These are phyloP conservation scores for Dalbergia cultrata DNA, from an alignment of 306 rosid species.

Conservation along the genomic window DNA sequence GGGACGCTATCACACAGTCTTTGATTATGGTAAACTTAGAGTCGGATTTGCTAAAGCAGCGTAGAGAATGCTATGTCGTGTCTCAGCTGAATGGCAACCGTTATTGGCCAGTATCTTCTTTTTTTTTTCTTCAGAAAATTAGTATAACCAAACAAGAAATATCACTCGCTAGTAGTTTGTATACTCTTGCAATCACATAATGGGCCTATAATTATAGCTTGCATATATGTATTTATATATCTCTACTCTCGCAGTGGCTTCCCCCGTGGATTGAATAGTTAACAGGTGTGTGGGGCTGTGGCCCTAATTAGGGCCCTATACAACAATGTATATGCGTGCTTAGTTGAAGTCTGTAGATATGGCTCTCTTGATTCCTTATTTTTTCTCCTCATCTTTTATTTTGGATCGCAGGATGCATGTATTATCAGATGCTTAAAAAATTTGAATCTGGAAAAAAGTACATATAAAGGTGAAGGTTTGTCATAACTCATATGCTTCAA, in stretches of 20 bases:
- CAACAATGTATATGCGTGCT: constrained; percentile 27
- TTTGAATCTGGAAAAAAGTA: not conserved
- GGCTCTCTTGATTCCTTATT: constrained; percentile 35
- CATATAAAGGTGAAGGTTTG: not conserved
- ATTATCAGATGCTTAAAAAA: constrained; percentile 22
- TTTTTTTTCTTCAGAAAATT: constrained; percentile 5
- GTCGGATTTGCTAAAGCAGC: constrained; percentile 94
- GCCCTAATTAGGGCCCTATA: not conserved
- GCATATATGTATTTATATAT: constrained; percentile 28
- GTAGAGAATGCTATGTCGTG: constrained; percentile 43
- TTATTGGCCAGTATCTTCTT: not conserved
- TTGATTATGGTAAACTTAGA: constrained; percentile 75
- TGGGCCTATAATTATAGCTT: constrained; percentile 33
- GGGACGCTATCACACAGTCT: constrained; percentile 92
- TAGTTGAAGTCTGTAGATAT: constrained; percentile 32
- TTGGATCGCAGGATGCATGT: constrained; percentile 25
- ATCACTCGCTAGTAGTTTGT: constrained; percentile 38
- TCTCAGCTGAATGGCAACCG: not conserved
- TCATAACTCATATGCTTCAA: constrained; percentile 6
- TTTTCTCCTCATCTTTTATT: not conserved
- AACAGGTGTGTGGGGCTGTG: constrained; percentile 20
- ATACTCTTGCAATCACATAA: constrained; percentile 24
- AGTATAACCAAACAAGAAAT: constrained; percentile 3
- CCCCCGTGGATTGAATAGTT: not conserved
- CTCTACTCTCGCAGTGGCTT: not conserved